Base-by-base conservation (phyloP, 1,284 basidiomycete genomes). In the Puccinia sorghi region DNA sequence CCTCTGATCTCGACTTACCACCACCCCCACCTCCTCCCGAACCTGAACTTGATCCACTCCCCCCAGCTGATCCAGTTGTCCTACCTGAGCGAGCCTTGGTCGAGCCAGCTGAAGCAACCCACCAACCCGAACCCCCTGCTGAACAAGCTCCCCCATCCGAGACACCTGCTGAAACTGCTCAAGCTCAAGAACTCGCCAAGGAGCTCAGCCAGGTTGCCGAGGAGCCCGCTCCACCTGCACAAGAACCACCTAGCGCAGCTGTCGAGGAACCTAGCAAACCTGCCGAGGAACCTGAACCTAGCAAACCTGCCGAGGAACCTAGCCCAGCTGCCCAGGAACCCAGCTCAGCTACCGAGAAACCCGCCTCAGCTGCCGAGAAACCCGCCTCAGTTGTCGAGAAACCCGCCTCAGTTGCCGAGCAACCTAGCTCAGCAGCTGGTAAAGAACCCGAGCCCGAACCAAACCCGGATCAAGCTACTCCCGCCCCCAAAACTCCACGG, bases 41-140 rank as follows among this genome's bases (percentile, higher is more conserved):
- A 27, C 72, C 59, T 66, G 59, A 75, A 66, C 46, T 52, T 32
- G 48, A 61, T 20, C 72, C 57, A 37, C n/a, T 52, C 20, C 59
- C 41, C 22, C 52, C 27, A 66, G 15, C 20, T 50, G 46, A 52
- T 0, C 22, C 52, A 66, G 22, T 54, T 12, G 72, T 46, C 11
- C 27, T 59, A 48, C 56, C 57, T 15, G 41, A 73, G 27, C 57
- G 43, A 39, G 32, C 2, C 12, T 50, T 61, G 13, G 61, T 63
- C 37, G 48, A 73, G 25, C 64, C 64, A 27, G 11, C 20, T 20
- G 8, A 46, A 67, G 6, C 27, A 46, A 43, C 69, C 12, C 25
- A 54, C 43, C 54, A 72, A 57, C 3, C 12, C 20, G 50, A 56
- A 72, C 27, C 22, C 27, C 20, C 37, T 22, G 48, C 27, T 37